These are phyloP conservation scores for Rhodotorula diobovata DNA, from an alignment of 768 basidiomycete species.

Conservation along the genomic window DNA sequence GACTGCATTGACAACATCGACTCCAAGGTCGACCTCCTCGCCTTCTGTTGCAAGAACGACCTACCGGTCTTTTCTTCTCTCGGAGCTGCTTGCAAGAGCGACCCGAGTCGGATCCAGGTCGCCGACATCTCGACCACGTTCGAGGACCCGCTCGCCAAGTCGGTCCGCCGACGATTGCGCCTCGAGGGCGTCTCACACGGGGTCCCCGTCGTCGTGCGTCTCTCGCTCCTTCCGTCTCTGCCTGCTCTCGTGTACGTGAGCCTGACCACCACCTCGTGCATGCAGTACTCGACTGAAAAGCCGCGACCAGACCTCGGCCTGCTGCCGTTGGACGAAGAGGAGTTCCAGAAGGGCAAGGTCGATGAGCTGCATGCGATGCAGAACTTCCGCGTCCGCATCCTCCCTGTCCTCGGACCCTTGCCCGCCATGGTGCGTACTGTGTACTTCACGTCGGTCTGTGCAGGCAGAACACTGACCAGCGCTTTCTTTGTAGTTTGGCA, in stretches of 20 bases:
- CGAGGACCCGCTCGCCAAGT: slow-evolving; percentile 90
- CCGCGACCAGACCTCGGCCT: slow-evolving; percentile 70
- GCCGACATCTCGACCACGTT: slow-evolving; percentile 82
- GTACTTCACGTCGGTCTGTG: rapidly evolving
- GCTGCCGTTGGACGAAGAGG: slow-evolving; percentile 83
- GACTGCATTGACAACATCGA: slow-evolving; percentile 98
- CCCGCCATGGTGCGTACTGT: slow-evolving; percentile 37
- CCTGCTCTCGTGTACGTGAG: too few relatives aligned
- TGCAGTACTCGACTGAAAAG: slow-evolving; percentile 81
- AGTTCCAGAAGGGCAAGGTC: slow-evolving; percentile 81
- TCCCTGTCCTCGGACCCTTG: slow-evolving; percentile 73
- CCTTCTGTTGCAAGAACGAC: slow-evolving; percentile 71
- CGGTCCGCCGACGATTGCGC: slow-evolving; percentile 65
- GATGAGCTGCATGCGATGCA: slow-evolving; percentile 84
- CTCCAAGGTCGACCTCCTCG: slow-evolving; percentile 89
- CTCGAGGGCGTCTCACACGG: slow-evolving; percentile 47
- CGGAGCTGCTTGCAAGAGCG: slow-evolving; percentile 91
- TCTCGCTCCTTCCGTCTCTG: not conserved
- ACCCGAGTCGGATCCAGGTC: slow-evolving; percentile 92
- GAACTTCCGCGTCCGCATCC: slow-evolving; percentile 86
- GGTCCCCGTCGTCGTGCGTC: slow-evolving; percentile 49
- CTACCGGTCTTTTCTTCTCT: slow-evolving; percentile 95
- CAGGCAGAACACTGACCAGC: too few relatives aligned
- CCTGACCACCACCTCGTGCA: slow-evolving; percentile 56
- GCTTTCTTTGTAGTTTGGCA: slow-evolving; percentile 59